Evolutionary conservation across 345 rosid genomes (phyloP).

Genomic region (Aethionema arabicum): DNA sequence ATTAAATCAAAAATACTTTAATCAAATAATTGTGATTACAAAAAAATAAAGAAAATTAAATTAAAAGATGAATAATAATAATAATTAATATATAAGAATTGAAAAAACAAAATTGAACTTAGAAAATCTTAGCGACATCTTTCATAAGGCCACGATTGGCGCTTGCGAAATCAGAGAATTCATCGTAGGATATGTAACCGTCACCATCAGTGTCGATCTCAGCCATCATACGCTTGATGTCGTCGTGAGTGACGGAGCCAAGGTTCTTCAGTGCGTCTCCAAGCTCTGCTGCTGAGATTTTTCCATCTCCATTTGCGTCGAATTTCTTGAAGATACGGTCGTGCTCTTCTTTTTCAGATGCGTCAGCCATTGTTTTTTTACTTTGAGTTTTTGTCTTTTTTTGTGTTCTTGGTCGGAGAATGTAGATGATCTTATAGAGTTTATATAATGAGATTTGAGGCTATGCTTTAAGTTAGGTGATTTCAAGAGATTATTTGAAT

Average conservation of each 20-base stretch:
- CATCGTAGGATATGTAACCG: conserved; percentile 73
- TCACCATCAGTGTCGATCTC: conserved; percentile 93
- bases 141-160: conserved; percentile 80
- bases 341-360: conserved; percentile 49
- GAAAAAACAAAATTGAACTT: background rate
- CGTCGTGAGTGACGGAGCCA: conserved; percentile 58
- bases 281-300: conserved; percentile 73
- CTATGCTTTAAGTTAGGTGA: conserved; percentile 32
- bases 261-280: conserved; percentile 71
- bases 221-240: conserved; percentile 75
- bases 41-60: conserved; percentile 24
- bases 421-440: background rate
- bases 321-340: conserved; percentile 77
- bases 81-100: background rate
- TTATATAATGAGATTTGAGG: conserved; percentile 39
- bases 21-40: conserved; percentile 32
- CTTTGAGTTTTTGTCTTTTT: background rate
- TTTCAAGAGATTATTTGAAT: conserved; percentile 15
- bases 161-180: conserved; percentile 64
- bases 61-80: conserved; percentile 12
- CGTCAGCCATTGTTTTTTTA: conserved; percentile 50
- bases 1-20: conserved; percentile 22
- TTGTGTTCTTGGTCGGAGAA: conserved; percentile 9
- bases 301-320: conserved; percentile 81
- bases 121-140: conserved; percentile 85